A percentile compares a stretch with the other conserved stretches of the same genome.
phyloP scores from a whole-genome alignment of 805 yeast species.

The Ogataea henricii region DNA sequence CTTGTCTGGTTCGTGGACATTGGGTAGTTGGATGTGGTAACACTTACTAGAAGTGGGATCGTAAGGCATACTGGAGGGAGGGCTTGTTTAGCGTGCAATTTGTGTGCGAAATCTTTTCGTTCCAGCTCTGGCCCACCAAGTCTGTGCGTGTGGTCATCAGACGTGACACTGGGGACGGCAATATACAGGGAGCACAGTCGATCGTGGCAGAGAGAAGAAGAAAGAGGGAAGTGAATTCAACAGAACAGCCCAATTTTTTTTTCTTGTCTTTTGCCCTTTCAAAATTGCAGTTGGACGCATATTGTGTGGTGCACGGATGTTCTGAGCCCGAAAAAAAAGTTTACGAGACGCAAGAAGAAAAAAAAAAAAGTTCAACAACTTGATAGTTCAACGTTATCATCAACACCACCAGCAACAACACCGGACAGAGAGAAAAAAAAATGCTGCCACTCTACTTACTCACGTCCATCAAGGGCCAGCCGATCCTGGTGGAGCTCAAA shows the following conservation, averaged over 20 bases:
- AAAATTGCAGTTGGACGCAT: too few relatives aligned
- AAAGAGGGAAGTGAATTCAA: not conserved
- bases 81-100: too few relatives aligned
- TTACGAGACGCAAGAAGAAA: not conserved
- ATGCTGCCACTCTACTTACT: slow-evolving; percentile 90
- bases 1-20: slow-evolving; percentile 49
- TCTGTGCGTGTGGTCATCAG: not conserved
- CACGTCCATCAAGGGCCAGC: slow-evolving; percentile 88
- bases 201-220: not conserved
- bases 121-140: not conserved
- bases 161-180: not conserved
- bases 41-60: slow-evolving; percentile 67
- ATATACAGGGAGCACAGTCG: not conserved
- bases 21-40: slow-evolving; percentile 57
- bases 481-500: slow-evolving; percentile 85
- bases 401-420: not conserved
- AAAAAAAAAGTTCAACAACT: not conserved
- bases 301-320: slow-evolving; percentile 8
- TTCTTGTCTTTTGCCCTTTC: not conserved
- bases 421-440: not conserved
- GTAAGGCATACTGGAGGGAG: slow-evolving; percentile 51
- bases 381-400: too few relatives aligned
- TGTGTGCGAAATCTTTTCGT: not conserved
- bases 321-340: not conserved
- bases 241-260: slow-evolving; percentile 1